Base-by-base conservation (phyloP, 2,329 filamentous ascomycete species). In the Alternaria postmessia region DNA sequence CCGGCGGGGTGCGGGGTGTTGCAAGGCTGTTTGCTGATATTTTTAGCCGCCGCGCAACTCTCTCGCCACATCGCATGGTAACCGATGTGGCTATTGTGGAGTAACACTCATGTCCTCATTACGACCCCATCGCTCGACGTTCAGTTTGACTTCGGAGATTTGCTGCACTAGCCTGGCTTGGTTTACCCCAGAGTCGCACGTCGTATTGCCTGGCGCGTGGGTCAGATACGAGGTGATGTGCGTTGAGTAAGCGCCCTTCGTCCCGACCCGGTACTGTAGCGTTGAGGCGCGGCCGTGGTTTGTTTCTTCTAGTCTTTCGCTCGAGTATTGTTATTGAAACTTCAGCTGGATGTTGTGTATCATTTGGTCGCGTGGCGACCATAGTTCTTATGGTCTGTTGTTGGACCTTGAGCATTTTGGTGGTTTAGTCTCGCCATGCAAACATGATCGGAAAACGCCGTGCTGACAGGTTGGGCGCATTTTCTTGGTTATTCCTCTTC, bases 151-250 rank as follows among this genome's bases (percentile, higher is more conserved):
- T 43, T 62, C 53, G 43, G 56, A 46, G 36, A 59, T 59, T 54
- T 49, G 47, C 32, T 47, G 62, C 65, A 58, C 70, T 74, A 74
- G 55, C 26, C 14, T 32, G 48, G 36, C 44, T 44, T 59, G 44
- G 43, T 36, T 56, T 64, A 67, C 70, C 72, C 72, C 66, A 63
- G 68, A 67, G 61, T 68, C 66, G 57, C 57, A 68, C 66, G 64
- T 68, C 67, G 57, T 58, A 70, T 68, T 64, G 51, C 56, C 56
- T 46, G 52, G 63, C 66, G 61, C 64, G 69, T 70, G 72, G 67
- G 65, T 61, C 70, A 56, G 60, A 70, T 71, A 73, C 69, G 71
- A 72, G 66, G 46, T 68, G 65, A 72, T 68, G 64, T 57, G 64
- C 66, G 43, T 59, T 62, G 67, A 65, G 61, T 64, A 70, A 68